These are phyloP conservation scores for Xylaria grammica DNA, from an alignment of 495 filamentous ascomycete species.

Conservation along the genomic window DNA sequence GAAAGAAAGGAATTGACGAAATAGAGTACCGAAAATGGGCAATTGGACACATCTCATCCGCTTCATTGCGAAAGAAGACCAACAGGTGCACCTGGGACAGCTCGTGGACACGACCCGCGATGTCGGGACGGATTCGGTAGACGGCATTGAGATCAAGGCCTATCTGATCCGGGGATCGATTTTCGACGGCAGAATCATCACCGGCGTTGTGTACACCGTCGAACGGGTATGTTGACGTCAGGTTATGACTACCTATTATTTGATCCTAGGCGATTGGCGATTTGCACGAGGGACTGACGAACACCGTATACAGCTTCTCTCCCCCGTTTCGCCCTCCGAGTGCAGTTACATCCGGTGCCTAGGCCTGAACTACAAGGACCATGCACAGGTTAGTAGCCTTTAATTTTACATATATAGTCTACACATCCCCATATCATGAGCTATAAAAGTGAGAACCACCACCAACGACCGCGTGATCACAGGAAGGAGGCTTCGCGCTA, in stretches of 20 bases:
- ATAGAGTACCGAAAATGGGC: conserved; percentile 4
- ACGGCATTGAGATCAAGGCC: conserved; percentile 42
- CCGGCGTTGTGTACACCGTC: conserved; percentile 41
- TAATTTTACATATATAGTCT: background rate
- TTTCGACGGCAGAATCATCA: conserved; percentile 45
- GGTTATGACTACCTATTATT: background rate
- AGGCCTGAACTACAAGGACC: conserved; percentile 53
- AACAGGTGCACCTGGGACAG: conserved; percentile 48
- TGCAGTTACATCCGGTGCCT: conserved; percentile 55
- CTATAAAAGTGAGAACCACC: background rate
- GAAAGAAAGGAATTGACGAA: background rate
- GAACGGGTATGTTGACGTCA: conserved; percentile 16
- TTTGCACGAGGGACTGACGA: background rate
- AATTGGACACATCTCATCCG: conserved; percentile 53
- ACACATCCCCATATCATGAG: background rate
- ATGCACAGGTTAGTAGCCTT: conserved; percentile 34
- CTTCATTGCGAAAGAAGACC: conserved; percentile 53
- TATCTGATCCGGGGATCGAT: conserved; percentile 45
- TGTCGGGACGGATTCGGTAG: conserved; percentile 42
- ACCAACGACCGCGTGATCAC: background rate
- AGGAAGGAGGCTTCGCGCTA: conserved; percentile 44
- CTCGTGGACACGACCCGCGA: conserved; percentile 37
- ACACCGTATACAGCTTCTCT: conserved; percentile 31
- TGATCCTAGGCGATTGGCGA: background rate
- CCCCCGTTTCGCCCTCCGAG: conserved; percentile 44